Evolutionary conservation across 805 yeast species (phyloP).

Genomic region (Yamadazyma sp.): DNA sequence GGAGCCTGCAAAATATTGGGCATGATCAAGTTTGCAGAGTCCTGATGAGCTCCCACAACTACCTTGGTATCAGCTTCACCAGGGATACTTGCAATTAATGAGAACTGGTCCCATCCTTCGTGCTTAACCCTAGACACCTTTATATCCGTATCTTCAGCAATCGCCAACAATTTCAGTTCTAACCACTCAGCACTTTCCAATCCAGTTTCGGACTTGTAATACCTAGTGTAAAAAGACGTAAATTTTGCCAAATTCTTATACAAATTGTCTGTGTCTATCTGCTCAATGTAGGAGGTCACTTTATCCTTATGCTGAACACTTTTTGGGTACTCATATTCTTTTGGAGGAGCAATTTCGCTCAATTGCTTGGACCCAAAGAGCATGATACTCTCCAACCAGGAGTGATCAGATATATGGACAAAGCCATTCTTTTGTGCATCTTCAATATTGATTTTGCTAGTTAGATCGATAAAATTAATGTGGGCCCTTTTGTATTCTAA

Average conservation of each 20-base stretch:
- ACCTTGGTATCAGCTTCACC: constrained; percentile 54
- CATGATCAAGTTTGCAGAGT: constrained; percentile 70
- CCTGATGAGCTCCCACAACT: constrained; percentile 88
- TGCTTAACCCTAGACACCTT: constrained; percentile 57
- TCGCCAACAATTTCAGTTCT: constrained; percentile 44
- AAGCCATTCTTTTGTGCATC: constrained; percentile 32
- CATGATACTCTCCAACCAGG: constrained; percentile 5
- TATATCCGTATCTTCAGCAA: constrained; percentile 29
- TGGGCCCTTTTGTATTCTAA: constrained; percentile 41
- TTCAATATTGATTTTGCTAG: constrained; percentile 38
- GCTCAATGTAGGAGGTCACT: constrained; percentile 41
- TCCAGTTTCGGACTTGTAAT: constrained; percentile 73
- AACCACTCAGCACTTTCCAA: constrained; percentile 72
- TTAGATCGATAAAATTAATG: constrained; percentile 62
- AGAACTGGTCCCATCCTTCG: constrained; percentile 72
- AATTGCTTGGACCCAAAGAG: constrained; percentile 28
- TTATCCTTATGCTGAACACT: constrained; percentile 32
- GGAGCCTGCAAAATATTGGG: constrained; percentile 76
- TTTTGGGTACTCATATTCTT: constrained; percentile 53
- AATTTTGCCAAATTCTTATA: constrained; percentile 57
- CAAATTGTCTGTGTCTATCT: constrained; percentile 50
- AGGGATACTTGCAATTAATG: constrained; percentile 64
- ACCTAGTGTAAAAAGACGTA: constrained; percentile 72
- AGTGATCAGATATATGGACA: constrained; percentile 6
- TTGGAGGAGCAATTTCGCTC: constrained; percentile 16